Conservation (phyloP, 106 monocot species). For the Phalaenopsis aphrodite region DNA sequence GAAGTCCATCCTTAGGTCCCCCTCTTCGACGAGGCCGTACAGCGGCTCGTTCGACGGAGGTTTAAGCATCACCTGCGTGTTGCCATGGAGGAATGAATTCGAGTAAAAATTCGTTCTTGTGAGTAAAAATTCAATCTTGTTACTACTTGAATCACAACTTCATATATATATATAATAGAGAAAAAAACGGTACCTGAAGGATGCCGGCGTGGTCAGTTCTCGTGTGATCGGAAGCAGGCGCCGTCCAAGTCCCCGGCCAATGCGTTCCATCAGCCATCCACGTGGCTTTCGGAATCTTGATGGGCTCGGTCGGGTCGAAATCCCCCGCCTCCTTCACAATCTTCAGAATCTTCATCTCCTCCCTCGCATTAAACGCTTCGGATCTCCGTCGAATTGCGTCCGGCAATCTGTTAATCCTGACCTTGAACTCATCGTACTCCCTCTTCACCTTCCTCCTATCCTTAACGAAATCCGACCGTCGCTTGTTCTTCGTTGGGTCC, state of each 20-base stretch:
- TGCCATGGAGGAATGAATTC: too few relatives aligned
- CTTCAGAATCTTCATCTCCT: constrained; percentile 53
- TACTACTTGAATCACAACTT: too few relatives aligned
- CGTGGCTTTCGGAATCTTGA: constrained; percentile 42
- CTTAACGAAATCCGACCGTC: constrained; percentile 59
- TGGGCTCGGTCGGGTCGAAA: constrained; percentile 14
- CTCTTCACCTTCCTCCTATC: constrained; percentile 61
- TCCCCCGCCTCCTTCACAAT: constrained; percentile 29
- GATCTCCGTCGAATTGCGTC: constrained; percentile 44
- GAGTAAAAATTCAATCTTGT: too few relatives aligned
- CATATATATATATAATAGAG: too few relatives aligned
- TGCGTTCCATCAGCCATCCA: constrained; percentile 62
- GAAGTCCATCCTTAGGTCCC: constrained; percentile 35
- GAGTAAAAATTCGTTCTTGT: too few relatives aligned
- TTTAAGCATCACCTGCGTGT: constrained; percentile 49
- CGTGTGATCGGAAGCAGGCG: constrained; percentile 31
- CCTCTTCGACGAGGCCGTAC: constrained; percentile 29
- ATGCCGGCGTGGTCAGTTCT: constrained; percentile 63
- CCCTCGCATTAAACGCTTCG: constrained; percentile 39
- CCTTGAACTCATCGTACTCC: constrained; percentile 82
- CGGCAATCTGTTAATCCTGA: constrained; percentile 55
- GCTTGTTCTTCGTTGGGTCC: constrained; percentile 70
- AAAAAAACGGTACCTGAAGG: constrained; percentile 27
- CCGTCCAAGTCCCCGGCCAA: constrained; percentile 43
- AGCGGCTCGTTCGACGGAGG: constrained; percentile 32